Evolutionary conservation across 2,329 filamentous ascomycete genomes (phyloP).

Genomic region (Mariannaea sp.): DNA sequence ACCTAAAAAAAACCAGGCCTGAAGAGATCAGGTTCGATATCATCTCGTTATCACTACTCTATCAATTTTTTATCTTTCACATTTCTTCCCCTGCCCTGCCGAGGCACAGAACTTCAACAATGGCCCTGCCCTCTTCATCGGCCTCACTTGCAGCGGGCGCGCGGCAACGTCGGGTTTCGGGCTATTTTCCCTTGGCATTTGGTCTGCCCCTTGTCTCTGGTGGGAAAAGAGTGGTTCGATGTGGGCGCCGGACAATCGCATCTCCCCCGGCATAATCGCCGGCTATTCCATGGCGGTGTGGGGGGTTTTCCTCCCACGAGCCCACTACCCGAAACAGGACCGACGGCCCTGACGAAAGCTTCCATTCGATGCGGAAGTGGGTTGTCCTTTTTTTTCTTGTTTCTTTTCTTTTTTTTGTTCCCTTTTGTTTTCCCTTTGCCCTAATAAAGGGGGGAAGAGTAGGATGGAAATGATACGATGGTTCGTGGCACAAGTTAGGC

Average conservation of each 20-base stretch:
- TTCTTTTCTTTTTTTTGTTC: no score
- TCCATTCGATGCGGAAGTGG: no score
- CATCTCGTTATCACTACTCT: neutral
- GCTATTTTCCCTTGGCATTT: slow-evolving; percentile 6
- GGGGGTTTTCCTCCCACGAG: slow-evolving; percentile 14
- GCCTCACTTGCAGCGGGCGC: neutral
- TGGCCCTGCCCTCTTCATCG: neutral
- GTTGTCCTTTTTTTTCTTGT: no score
- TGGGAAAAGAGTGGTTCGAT: slow-evolving; percentile 28
- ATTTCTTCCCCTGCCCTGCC: neutral
- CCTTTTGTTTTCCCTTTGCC: no score
- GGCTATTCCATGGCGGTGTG: slow-evolving; percentile 18
- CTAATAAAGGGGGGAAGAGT: no score
- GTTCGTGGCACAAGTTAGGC: no score
- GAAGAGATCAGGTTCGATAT: no score
- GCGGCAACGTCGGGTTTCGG: slow-evolving; percentile 17
- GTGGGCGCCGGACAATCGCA: slow-evolving; percentile 16
- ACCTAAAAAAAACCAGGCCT: no score
- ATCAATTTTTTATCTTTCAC: neutral
- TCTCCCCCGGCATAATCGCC: slow-evolving; percentile 25
- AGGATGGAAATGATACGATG: neutral
- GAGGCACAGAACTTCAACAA: neutral
- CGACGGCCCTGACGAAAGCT: slow-evolving; percentile 2
- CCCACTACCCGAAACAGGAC: slow-evolving; percentile 17
- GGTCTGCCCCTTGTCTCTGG: slow-evolving; percentile 8